phyloP scores from a whole-genome alignment of 305 asterid species.

The Euphrasia arctica region DNA sequence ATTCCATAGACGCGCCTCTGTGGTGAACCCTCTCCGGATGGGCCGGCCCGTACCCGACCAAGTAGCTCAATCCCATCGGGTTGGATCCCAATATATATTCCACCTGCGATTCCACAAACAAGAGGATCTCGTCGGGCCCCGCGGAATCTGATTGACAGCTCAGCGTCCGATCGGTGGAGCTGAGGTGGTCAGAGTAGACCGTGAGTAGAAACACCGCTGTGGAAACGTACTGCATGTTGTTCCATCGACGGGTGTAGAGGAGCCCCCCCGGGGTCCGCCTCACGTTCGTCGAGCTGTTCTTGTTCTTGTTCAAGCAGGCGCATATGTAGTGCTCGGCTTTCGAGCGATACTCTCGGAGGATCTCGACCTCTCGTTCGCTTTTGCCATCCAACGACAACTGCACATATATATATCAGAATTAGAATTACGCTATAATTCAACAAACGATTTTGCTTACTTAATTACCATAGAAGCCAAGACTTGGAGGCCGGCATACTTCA shows the following conservation, averaged over 20 bases:
- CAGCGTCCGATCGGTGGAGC: conserved; percentile 36
- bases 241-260: conserved; percentile 61
- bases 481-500: conserved; percentile 77
- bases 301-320: conserved; percentile 50
- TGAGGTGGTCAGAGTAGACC: conserved; percentile 51
- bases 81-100: conserved; percentile 68
- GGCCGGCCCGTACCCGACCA: conserved; percentile 62
- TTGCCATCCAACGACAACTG: conserved; percentile 47
- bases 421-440: too few relatives aligned
- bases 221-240: conserved; percentile 79
- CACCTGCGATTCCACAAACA: conserved; percentile 55
- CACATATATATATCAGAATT: background rate
- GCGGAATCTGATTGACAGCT: conserved; percentile 35
- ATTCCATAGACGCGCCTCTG: background rate
- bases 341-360: conserved; percentile 42
- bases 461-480: conserved; percentile 64
- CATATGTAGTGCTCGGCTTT: conserved; percentile 63
- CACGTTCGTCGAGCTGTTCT: conserved; percentile 38
- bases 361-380: conserved; percentile 23
- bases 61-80: conserved; percentile 61
- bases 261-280: conserved; percentile 70
- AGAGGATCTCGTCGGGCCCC: conserved; percentile 35
- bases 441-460: too few relatives aligned
- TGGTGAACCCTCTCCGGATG: conserved; percentile 36
- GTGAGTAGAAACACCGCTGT: conserved; percentile 43